These are phyloP conservation scores for Calonectria hongkongensis DNA, from an alignment of 2,329 filamentous ascomycete genomes.

Conservation along the genomic window DNA sequence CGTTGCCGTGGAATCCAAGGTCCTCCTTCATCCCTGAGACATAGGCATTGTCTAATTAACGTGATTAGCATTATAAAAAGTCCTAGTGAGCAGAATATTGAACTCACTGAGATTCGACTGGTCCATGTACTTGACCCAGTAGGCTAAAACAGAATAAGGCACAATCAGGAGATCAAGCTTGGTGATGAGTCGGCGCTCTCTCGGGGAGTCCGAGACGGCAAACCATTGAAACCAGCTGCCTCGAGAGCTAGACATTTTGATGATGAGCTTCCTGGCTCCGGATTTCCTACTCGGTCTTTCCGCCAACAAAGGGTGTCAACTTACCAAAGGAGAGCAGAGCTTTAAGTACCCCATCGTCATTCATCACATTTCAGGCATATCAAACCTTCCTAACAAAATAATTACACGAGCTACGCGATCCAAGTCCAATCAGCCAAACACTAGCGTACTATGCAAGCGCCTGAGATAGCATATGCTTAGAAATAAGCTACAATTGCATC, in stretches of 20 bases:
- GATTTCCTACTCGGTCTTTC: not conserved
- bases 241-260: conserved; percentile 20
- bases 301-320: not conserved
- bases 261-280: not conserved
- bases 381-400: not conserved
- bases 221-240: conserved; percentile 64
- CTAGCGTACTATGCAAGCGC: not conserved
- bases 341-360: conserved; percentile 9
- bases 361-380: not conserved
- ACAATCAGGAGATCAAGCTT: conserved; percentile 75
- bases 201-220: conserved; percentile 65
- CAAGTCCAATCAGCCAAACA: not conserved
- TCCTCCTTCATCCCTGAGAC: conserved; percentile 73
- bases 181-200: conserved; percentile 62
- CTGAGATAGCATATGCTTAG: conserved; percentile 24
- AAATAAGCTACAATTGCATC: conserved; percentile 31
- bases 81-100: not conserved
- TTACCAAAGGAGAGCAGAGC: not conserved
- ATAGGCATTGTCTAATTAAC: conserved; percentile 69
- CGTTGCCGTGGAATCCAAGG: conserved; percentile 69
- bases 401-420: not conserved
- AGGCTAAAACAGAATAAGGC: conserved; percentile 72
- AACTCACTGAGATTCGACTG: conserved; percentile 70
- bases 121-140: conserved; percentile 73
- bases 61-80: not conserved